Base-by-base conservation (phyloP, 139 green algal genomes). In the Nannochloris sp. region DNA sequence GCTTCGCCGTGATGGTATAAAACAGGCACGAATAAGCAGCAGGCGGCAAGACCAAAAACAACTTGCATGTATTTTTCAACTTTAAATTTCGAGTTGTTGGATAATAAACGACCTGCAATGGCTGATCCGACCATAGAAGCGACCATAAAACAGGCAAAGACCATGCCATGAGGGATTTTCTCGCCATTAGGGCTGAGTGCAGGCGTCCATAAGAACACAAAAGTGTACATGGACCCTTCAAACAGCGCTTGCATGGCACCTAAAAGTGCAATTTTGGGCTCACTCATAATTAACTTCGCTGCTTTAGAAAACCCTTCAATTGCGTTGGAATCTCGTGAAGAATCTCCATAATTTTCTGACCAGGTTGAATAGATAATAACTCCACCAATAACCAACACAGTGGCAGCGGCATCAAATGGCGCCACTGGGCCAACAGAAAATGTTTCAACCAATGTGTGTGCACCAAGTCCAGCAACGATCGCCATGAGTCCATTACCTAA, bases 191-290 rank as follows among this genome's bases (percentile, higher is more conserved):
- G 89, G 42, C 68, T 81, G 32, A 97, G 83, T 4, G 91, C 87
- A 13, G 90, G 89, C 4, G 92, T 97, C 92, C 92, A 97, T 61
- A 98, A 81, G 82, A 98, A 98, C 1, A 98, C 90, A 76, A 97
- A 98, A 2, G 92, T 96, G 79, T 98, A 98, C 92, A 98, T 97
- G 67, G 73, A 72, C 7, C 82, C 92, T 74, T 98, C 92, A 72
- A 97, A 98, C 39, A 97, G 65, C 3, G 85, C 82, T 73, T 98
- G 92, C 78, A 96, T 94, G 14, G 82, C 87, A 4, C 90, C 90
- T 34, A 97, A 80, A 44, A 96, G 61, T 12, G 76, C 82, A n/a
- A 94, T 78, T 39, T 84, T 86, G 23, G 70, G 67, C 57, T 93
- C 75, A 58, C 42, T 63, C 37, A 35, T 60, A 33, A 87, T 90